phyloP scores from a whole-genome alignment of 768 basidiomycete genomes.

The Trametes cinnabarina region DNA sequence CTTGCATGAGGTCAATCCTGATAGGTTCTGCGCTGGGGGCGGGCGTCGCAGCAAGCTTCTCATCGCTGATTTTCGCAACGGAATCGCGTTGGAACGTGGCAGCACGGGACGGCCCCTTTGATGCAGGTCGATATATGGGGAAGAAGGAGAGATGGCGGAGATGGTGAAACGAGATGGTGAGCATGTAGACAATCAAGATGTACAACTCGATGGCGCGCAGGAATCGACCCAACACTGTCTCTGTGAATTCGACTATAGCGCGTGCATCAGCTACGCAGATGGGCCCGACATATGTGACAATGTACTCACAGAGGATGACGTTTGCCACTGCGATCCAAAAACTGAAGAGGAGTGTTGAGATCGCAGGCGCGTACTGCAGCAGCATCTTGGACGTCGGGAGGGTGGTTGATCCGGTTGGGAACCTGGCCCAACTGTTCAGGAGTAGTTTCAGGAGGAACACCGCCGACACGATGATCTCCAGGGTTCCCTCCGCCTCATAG shows the following conservation, averaged over 20 bases:
- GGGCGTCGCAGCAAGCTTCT: background rate
- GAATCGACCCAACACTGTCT: slow-evolving; percentile 67
- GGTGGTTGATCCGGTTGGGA: slow-evolving; percentile 21
- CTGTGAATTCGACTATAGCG: slow-evolving; percentile 62
- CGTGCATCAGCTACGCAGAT: background rate
- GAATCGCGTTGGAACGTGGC: slow-evolving; percentile 5
- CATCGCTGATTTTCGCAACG: background rate
- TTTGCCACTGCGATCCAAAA: slow-evolving; percentile 55
- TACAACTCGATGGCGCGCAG: slow-evolving; percentile 61
- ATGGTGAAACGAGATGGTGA: slow-evolving; percentile 44
- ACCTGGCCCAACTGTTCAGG: slow-evolving; percentile 52
- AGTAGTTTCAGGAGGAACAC: slow-evolving; percentile 63
- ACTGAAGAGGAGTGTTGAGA: slow-evolving; percentile 52
- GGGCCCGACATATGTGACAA: background rate
- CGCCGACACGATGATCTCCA: slow-evolving; percentile 57
- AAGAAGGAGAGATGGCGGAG: slow-evolving; percentile 21
- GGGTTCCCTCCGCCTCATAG: slow-evolving; percentile 55
- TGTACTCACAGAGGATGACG: slow-evolving; percentile 52
- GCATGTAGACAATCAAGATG: slow-evolving; percentile 55
- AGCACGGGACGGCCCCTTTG: slow-evolving; percentile 7
- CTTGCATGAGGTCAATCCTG: slow-evolving; percentile 6
- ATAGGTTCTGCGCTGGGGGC: background rate
- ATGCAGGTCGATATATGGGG: slow-evolving; percentile 11
- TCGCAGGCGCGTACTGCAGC: slow-evolving; percentile 45
- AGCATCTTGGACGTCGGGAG: slow-evolving; percentile 44